Evolutionary conservation across 805 yeast genomes (phyloP), one percentile per base, ranked within the genome.

Genomic region (Vanderwaltozyma polyspora): DNA sequence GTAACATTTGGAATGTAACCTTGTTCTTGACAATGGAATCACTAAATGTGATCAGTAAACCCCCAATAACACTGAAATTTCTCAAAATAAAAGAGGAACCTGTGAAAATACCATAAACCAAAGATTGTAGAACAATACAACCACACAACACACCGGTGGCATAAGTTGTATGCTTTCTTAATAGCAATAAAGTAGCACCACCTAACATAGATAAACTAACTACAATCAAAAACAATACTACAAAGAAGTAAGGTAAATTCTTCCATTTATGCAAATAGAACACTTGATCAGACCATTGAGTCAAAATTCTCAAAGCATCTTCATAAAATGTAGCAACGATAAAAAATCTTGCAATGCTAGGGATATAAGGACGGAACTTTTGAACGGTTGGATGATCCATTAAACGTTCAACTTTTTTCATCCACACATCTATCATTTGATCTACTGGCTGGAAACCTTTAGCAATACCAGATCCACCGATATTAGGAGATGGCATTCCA

Each of bases 301-400:
- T 63, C 34, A 76, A 47, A 49, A 89, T 83, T 58, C 98, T 72
- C 34, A 79, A 55, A 3, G 94, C 72, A 53, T 91, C 97, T 61
- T 89, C 97, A 45, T 76, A 73, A 55, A 87, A 89, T 0, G 97
- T 91, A 32, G 94, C 94, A 36, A 89, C 95, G 41, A 89, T 87
- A 44, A 87, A 72, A 40, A 83, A 75, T 38, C 97, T 70, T 25
- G 95, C 97, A 48, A 89, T 73, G 16, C 76, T 76, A 7, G 97
- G 96, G 32, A 87, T 78, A 49, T 74, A 78, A 0, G 89, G 89
- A 54, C 70, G 77, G 29, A 78, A 52, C 23, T 40, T 42, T 19
- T 34, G 73, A 64, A 44, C 68, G 55, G 35, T 60, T 48, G 64
- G 74, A 59, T 36, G 63, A 55, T 62, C 78, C 70, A 52, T 74